Conservation (phyloP, 345 rosid genomes). For the Orychophragmus violaceus region DNA sequence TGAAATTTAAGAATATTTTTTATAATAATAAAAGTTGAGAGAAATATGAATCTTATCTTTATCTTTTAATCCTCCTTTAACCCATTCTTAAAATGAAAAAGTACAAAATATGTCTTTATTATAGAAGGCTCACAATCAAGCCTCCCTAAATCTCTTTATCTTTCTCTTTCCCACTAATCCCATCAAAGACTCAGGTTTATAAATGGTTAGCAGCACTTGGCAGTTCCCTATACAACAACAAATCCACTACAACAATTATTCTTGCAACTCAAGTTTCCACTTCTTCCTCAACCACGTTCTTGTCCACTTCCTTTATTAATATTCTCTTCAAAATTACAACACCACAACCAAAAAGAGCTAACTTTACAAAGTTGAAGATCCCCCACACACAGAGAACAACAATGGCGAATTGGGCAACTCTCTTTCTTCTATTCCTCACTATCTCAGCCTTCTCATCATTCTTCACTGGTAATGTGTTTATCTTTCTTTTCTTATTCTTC, state of each 20-base stretch:
- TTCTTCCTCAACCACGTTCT: constrained; percentile 23
- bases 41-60: background rate
- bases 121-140: constrained; percentile 16
- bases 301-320: background rate
- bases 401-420: constrained; percentile 33
- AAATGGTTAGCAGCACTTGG: constrained; percentile 13
- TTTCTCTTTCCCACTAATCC: constrained; percentile 22
- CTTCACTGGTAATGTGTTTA: constrained; percentile 39
- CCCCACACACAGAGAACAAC: constrained; percentile 2
- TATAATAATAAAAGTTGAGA: no score
- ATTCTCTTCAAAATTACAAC: background rate
- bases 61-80: constrained; percentile 1
- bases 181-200: constrained; percentile 16
- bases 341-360: background rate
- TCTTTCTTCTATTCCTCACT: constrained; percentile 30
- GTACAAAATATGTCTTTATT: background rate
- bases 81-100: constrained; percentile 4
- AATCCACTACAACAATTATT: constrained; percentile 18
- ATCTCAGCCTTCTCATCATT: constrained; percentile 16
- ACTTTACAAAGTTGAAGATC: constrained; percentile 11
- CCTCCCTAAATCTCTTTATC: background rate
- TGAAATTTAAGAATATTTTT: no score
- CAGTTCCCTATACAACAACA: constrained; percentile 19
- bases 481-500: no score
- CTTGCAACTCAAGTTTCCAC: constrained; percentile 29